Percentiles rank a stretch among this genome's conserved stretches.
phyloP scores from a whole-genome alignment of 108 stramenopile genomes.

The Skeletonema marinoi region DNA sequence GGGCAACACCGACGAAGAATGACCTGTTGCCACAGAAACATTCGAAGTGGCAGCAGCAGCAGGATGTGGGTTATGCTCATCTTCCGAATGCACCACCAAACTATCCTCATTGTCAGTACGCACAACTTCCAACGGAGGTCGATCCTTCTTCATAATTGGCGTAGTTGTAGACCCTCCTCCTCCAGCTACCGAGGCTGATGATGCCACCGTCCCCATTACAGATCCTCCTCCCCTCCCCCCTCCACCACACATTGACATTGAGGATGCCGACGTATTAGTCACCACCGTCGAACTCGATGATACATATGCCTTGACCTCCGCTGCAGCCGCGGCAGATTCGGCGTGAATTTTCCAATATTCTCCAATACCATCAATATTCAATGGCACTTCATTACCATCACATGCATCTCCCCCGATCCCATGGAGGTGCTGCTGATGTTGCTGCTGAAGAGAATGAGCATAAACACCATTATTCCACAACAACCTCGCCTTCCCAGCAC shows the following conservation, averaged over 20 bases:
- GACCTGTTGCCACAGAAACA: background rate
- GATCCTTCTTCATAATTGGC: conserved; percentile 3
- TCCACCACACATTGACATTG: background rate
- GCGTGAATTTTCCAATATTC: background rate
- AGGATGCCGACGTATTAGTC: conserved; percentile 16
- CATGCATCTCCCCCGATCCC: background rate
- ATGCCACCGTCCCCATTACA: background rate
- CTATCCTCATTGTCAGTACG: background rate
- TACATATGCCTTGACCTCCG: conserved; percentile 8
- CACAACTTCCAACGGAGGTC: conserved; percentile 24
- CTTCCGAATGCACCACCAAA: conserved; percentile 16
- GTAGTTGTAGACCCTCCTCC: background rate
- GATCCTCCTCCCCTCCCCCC: background rate
- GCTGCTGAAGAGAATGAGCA: no score
- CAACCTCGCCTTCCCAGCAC: conserved; percentile 14
- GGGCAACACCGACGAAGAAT: background rate
- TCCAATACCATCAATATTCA: conserved; percentile 11
- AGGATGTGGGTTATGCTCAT: conserved; percentile 11
- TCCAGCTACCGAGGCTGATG: background rate
- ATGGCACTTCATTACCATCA: conserved; percentile 13
- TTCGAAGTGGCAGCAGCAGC: background rate
- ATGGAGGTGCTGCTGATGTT: no score
- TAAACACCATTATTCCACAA: background rate
- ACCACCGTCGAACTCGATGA: conserved; percentile 30
- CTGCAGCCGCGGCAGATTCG: background rate